Evolutionary conservation across 345 rosid genomes (phyloP), one percentile per base, ranked within the genome.

Genomic region (Citrus medica): DNA sequence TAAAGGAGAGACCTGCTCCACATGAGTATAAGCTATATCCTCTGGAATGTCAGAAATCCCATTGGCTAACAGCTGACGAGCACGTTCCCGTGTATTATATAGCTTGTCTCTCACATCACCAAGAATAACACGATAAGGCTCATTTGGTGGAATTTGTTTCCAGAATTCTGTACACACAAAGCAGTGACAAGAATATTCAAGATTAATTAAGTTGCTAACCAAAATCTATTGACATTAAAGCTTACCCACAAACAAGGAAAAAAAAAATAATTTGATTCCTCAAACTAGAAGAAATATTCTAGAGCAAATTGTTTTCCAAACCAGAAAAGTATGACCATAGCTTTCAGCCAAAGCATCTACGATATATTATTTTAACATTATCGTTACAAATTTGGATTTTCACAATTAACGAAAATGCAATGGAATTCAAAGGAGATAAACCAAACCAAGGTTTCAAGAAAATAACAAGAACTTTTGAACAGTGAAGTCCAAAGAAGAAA

Each of bases 31-130:
- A 37, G 92, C 79, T 0, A 87, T 56, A 35, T 92, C 98, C 83
- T 94, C 99, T 0, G 97, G 89, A 84, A 94, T 84, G 78, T 97
- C 99, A 40, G 99, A 94, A 71, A 82, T 81, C 42, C 98, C 98
- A 66, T 84, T 89, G 55, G 95, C 76, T 78, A 97, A 77, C 63
- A 94, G 80, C 77, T 94, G 95, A 59, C 99, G 97, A 32, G 99
- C 85, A 75, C 93, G 95, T 79, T 96, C 99, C 42, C 98, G 94
- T 65, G 99, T 94, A 77, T 82, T 85, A 83, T 97, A 97, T 76
- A 97, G 82, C 78, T 93, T 97, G 86, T 93, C 99, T 80, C 99
- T 93, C 73, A 97, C 90, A 46, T 94, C 97, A 55, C 98, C 95
- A 28, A 97, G 98, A 42, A 97, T 85, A 58, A 95, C 98, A 59